phyloP scores from a whole-genome alignment of 352 stramenopile species.

The Pythium volutum region DNA sequence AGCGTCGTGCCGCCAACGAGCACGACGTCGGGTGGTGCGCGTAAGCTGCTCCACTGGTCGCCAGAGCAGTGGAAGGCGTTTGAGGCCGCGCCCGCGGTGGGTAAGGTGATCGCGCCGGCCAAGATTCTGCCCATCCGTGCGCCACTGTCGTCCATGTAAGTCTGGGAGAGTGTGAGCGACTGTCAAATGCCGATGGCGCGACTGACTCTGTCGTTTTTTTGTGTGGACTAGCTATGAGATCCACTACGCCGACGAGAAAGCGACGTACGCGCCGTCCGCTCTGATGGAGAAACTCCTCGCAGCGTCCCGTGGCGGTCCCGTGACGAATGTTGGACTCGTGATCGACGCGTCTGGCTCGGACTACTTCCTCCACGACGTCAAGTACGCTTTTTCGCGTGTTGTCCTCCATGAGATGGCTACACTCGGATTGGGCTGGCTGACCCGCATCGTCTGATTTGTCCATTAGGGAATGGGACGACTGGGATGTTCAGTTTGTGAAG shows the following conservation, averaged over 20 bases:
- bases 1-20: neutral
- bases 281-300: constrained; percentile 85
- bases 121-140: constrained; percentile 76
- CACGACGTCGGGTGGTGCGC: constrained; percentile 17
- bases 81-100: constrained; percentile 52
- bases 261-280: constrained; percentile 57
- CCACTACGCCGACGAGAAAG: constrained; percentile 53
- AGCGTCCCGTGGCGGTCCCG: constrained; percentile 46
- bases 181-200: neutral
- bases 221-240: constrained; percentile 72
- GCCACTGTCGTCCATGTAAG: constrained; percentile 77
- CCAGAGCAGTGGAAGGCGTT: constrained; percentile 60
- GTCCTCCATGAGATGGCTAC: neutral
- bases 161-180: neutral
- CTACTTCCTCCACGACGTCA: constrained; percentile 68
- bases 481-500: constrained; percentile 84
- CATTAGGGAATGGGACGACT: constrained; percentile 82
- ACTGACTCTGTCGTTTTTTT: neutral
- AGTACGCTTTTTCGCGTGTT: constrained; percentile 36
- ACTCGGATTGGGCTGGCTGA: neutral
- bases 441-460: neutral
- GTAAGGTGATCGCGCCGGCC: constrained; percentile 43
- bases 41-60: constrained; percentile 72
- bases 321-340: constrained; percentile 71
- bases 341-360: constrained; percentile 75